Evolutionary conservation across 768 basidiomycete species (phyloP), one percentile per base, ranked within the genome.

Genomic region (Termitomyces sp.): DNA sequence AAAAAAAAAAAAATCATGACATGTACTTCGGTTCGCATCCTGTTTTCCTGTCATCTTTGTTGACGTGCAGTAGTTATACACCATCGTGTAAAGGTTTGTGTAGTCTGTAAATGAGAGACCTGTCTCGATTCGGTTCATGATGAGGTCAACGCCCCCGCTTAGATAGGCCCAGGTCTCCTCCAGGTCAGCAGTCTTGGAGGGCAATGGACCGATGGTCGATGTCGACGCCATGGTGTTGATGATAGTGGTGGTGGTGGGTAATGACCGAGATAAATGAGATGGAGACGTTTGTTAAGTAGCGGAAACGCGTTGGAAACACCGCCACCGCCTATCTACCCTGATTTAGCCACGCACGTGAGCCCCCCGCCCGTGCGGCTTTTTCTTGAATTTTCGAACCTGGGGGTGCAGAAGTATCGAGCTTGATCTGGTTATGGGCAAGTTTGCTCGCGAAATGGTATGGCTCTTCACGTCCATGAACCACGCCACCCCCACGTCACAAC

Each of bases 31-130:
- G 66, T 86, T 86, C 59, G 84, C 83, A 78, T 82, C 70, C 60
- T 76, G 67, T 54, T 77, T 73, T 47, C 78, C 80, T 64, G 84
- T 83, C 87, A 89, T 87, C 70, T 86, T 89, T 14, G 89, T 91
- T 47, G 89, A 91, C 15, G 92, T 98, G 68, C 97, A 99, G 70
- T 96, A 99, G 75, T 99, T 98, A 80, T 99, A 98, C 8, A 93
- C 91, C 42, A 94, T 91, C 35, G 94, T 94, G 73, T 98, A 84
- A 23, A 86, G 65, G 74, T 82, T 93, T 78, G 87, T 90, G 70
- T 93, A 92, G 66, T 65, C 89, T 17, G 67, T 63, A 64, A 73
- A 75, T 23, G 91, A 90, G 35, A 94, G 83, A 56, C 90, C 91
- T 5, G 85, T 83, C 67, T 91, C 90, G 23, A 89, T 79, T 69